Evolutionary conservation across 2,329 filamentous ascomycete species (phyloP).

Genomic region (Fusarium austroafricanum): DNA sequence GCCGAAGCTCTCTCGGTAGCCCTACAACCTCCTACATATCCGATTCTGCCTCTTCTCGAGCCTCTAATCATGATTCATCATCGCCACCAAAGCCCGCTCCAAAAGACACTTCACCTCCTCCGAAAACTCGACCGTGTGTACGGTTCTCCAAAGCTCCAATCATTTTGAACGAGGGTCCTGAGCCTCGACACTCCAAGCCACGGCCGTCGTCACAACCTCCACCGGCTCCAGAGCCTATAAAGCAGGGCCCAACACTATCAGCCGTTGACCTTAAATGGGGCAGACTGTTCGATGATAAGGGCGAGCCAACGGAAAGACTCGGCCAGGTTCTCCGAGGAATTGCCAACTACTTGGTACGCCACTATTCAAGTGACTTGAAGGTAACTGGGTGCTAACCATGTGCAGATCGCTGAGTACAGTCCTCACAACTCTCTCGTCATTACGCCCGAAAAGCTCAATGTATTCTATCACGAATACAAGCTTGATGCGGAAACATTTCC

Average conservation of each 20-base stretch:
- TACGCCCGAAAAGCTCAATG: conserved; percentile 78
- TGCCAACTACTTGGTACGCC: conserved; percentile 76
- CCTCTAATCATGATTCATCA: conserved; percentile 22
- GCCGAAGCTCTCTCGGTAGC: conserved; percentile 21
- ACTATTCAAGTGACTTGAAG: no score
- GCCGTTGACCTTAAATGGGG: conserved; percentile 82
- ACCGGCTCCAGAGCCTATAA: conserved; percentile 7
- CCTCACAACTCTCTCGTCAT: conserved; percentile 67
- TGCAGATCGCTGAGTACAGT: conserved; percentile 49
- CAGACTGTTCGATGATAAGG: conserved; percentile 74
- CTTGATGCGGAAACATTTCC: conserved; percentile 74
- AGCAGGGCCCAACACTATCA: conserved; percentile 27
- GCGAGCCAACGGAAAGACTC: conserved; percentile 74
- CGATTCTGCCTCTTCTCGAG: conserved; percentile 33
- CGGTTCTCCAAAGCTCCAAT: conserved; percentile 49
- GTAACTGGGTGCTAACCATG: neutral
- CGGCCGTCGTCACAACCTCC: conserved; percentile 10
- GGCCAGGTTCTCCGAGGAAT: conserved; percentile 79
- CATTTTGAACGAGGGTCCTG: conserved; percentile 39
- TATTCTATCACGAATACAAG: conserved; percentile 76
- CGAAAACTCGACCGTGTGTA: conserved; percentile 45
- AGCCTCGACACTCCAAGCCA: conserved; percentile 10
- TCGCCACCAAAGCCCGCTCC: conserved; percentile 16
- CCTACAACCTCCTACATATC: conserved; percentile 38
- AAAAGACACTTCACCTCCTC: conserved; percentile 9